phyloP scores from a whole-genome alignment of 2,329 filamentous ascomycete genomes.

The Penicillium psychrosexuale region DNA sequence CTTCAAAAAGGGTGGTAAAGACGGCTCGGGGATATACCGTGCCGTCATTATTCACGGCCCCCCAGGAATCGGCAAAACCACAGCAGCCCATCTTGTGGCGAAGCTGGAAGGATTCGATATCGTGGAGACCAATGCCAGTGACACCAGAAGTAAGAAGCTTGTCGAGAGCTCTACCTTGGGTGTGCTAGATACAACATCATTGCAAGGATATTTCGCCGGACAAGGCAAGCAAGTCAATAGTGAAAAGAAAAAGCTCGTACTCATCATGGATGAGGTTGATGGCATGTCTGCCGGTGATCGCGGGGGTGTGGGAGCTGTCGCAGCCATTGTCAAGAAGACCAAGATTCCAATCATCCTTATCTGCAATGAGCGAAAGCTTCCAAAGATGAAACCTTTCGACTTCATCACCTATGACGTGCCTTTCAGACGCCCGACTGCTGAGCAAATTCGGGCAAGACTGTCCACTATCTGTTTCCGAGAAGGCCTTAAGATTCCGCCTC shows the following conservation, averaged over 20 bases:
- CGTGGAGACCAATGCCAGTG: slow-evolving; percentile 92
- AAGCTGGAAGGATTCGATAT: slow-evolving; percentile 91
- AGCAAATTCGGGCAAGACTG: slow-evolving; percentile 86
- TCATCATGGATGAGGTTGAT: slow-evolving; percentile 99
- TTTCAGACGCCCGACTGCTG: slow-evolving; percentile 84
- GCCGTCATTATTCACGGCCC: slow-evolving; percentile 95
- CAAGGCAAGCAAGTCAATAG: slow-evolving; percentile 76
- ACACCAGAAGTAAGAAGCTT: slow-evolving; percentile 91
- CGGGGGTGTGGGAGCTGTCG: slow-evolving; percentile 89
- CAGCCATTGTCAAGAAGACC: slow-evolving; percentile 92
- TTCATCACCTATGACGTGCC: slow-evolving; percentile 76
- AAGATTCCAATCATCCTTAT: slow-evolving; percentile 94
- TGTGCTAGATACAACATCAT: slow-evolving; percentile 87
- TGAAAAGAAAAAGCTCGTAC: slow-evolving; percentile 84
- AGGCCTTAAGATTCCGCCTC: slow-evolving; percentile 75
- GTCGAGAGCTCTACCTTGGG: slow-evolving; percentile 86
- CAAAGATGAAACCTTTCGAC: slow-evolving; percentile 99
- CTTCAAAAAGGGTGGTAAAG: slow-evolving; percentile 78
- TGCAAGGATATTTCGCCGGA: slow-evolving; percentile 84
- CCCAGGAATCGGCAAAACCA: slow-evolving; percentile 96
- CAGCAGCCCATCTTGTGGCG: slow-evolving; percentile 88
- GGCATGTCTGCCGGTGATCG: slow-evolving; percentile 98
- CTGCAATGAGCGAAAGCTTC: slow-evolving; percentile 88
- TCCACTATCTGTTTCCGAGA: slow-evolving; percentile 95
- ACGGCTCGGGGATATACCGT: slow-evolving; percentile 77